Evolutionary conservation across 2,329 filamentous ascomycete species (phyloP).

Genomic region (Thielaviopsis euricoi): DNA sequence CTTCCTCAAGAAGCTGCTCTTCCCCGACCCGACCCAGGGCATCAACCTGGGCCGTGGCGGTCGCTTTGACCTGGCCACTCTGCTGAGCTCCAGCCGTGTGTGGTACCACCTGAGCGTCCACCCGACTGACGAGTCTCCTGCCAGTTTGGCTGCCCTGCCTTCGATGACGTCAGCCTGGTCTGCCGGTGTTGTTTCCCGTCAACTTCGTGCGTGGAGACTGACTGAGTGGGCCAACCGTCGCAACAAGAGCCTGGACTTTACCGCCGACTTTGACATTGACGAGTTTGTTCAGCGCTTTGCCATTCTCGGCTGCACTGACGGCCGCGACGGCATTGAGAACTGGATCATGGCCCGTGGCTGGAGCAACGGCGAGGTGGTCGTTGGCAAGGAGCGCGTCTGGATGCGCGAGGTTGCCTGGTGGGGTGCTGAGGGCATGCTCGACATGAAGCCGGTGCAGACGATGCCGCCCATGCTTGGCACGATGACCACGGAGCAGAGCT

Average conservation of each 20-base stretch:
- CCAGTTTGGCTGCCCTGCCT: slow-evolving; percentile 53
- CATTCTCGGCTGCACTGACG: slow-evolving; percentile 71
- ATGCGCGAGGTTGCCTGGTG: slow-evolving; percentile 91
- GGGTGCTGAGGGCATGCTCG: slow-evolving; percentile 93
- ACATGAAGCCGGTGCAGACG: slow-evolving; percentile 54
- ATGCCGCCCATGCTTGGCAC: slow-evolving; percentile 12
- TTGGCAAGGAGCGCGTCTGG: slow-evolving; percentile 87
- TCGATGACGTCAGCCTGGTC: slow-evolving; percentile 78
- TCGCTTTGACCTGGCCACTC: slow-evolving; percentile 58
- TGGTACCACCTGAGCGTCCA: slow-evolving; percentile 93
- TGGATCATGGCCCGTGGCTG: slow-evolving; percentile 92
- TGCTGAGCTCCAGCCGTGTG: slow-evolving; percentile 68
- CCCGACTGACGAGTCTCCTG: slow-evolving; percentile 73
- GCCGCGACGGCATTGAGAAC: slow-evolving; percentile 79
- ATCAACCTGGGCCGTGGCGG: slow-evolving; percentile 63
- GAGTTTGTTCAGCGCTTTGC: slow-evolving; percentile 79
- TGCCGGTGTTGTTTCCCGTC: slow-evolving; percentile 77
- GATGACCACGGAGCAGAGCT: slow-evolving; percentile 42
- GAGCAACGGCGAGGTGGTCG: slow-evolving; percentile 92
- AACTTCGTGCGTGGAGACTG: slow-evolving; percentile 82
- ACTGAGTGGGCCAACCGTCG: slow-evolving; percentile 94
- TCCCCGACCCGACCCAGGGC: slow-evolving; percentile 62
- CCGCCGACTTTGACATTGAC: slow-evolving; percentile 85
- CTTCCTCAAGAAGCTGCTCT: slow-evolving; percentile 67
- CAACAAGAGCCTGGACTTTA: slow-evolving; percentile 84